Base-by-base conservation (phyloP, 441 rosid genomes). In the Eruca vesicaria region DNA sequence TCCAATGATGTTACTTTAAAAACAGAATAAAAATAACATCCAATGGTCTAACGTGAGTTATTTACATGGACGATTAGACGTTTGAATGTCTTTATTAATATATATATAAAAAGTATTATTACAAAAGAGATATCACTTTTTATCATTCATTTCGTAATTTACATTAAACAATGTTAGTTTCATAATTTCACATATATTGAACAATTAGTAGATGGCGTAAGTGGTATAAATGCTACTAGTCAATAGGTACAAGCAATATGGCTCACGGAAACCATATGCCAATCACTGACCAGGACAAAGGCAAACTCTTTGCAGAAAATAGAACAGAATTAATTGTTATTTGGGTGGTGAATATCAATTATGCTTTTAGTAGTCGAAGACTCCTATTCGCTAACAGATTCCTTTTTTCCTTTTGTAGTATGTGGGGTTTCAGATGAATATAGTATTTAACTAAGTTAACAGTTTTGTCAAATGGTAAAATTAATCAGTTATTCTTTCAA, bases 271-370 rank as follows among this genome's bases (percentile, higher is more conserved):
- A 71, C 32, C 53, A 62, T 15, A 50, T 62, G 68, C 68, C 62
- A 50, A 9, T 63, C 32, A 33, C 20, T 36, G 77, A 72, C 56
- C 43, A 35, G 55, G 56, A 72, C 76, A 72, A 72, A 26, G 55
- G 31, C 10, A 64, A 36, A 36, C 26, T 26, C 10, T 53, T 53
- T 26, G 19, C 6, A 53, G 35, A 14, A 15, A 12, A 65, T 64
- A 38, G 9, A 14, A 38, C 31, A 64, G 6, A 32, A 6, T 63
- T 31, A 38, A 55, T 41, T 43, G 33, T 63, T 31, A 38, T 64
- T 41, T 43, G 33, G 72, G 48, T 58, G 60, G 72, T 74, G 52
- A 23, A 59, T 32, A 58, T 66, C 12, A 12, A 32, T 32, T 18
- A 45, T 23, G 26, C 67, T 66, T 74, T 29, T 56, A 15, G n/a